phyloP scores from a whole-genome alignment of 2,329 filamentous ascomycete species.

The Xylaria sp. region DNA sequence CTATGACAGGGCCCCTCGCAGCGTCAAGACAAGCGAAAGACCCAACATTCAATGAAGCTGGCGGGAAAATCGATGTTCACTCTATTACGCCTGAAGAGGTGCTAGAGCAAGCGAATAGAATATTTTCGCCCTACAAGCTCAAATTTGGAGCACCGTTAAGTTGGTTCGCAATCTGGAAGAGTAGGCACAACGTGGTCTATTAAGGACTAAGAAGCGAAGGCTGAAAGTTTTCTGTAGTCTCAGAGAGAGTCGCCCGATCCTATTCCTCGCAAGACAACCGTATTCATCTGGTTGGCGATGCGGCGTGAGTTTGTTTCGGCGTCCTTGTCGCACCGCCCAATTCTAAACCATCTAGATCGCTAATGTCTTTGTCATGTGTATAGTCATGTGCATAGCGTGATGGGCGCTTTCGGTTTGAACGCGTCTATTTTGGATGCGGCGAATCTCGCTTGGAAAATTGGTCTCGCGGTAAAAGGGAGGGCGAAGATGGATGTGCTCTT shows the following conservation, averaged over 20 bases:
- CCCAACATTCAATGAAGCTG: slow-evolving; percentile 36
- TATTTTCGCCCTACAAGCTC: slow-evolving; percentile 43
- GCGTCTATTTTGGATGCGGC: slow-evolving; percentile 44
- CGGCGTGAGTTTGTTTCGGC: slow-evolving; percentile 34
- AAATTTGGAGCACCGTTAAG: slow-evolving; percentile 41
- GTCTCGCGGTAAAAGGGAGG: slow-evolving; percentile 32
- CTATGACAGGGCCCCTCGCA: slow-evolving; percentile 33
- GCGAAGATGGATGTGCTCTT: slow-evolving; percentile 35
- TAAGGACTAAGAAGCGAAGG: background rate
- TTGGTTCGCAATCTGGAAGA: slow-evolving; percentile 46
- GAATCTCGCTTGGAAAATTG: slow-evolving; percentile 46
- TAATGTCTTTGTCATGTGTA: background rate
- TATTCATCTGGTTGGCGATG: slow-evolving; percentile 43
- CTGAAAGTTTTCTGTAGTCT: slow-evolving; percentile 32
- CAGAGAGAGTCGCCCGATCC: slow-evolving; percentile 41
- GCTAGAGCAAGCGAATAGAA: slow-evolving; percentile 42
- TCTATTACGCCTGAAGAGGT: slow-evolving; percentile 45
- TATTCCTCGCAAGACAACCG: slow-evolving; percentile 41
- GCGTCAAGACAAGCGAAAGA: slow-evolving; percentile 34
- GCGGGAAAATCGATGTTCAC: slow-evolving; percentile 40
- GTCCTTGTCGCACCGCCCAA: background rate
- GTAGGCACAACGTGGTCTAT: slow-evolving; percentile 17
- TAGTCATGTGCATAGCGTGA: slow-evolving; percentile 43
- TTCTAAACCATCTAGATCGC: background rate
- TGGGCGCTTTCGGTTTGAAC: slow-evolving; percentile 46